phyloP scores from a whole-genome alignment of 139 green algal genomes.

The Pleodorina starrii region DNA sequence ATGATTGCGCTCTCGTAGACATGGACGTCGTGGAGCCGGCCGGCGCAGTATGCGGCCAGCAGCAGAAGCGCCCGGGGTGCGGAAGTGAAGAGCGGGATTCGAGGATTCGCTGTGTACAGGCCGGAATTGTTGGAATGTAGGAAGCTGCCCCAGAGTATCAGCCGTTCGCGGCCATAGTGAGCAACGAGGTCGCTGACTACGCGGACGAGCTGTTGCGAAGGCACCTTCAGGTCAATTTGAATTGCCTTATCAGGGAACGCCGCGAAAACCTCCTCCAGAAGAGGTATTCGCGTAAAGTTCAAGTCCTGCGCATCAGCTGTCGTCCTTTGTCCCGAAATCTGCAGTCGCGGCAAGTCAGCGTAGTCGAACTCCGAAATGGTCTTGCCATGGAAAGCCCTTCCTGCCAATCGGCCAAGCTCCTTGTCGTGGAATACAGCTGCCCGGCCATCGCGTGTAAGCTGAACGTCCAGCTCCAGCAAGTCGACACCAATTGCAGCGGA shows the following conservation, averaged over 20 bases:
- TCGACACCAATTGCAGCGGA: not conserved
- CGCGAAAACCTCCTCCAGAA: conserved; percentile 27
- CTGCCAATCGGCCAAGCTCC: conserved; percentile 13
- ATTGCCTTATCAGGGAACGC: not conserved
- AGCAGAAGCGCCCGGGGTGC: conserved; percentile 14
- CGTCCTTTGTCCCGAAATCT: not conserved
- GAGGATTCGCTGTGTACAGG: not conserved
- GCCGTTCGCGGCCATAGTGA: not conserved
- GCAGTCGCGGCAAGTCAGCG: not conserved
- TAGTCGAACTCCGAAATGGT: not conserved
- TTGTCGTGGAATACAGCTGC: conserved; percentile 37
- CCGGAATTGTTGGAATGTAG: not conserved
- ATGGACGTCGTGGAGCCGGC: not conserved
- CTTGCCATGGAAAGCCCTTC: not conserved
- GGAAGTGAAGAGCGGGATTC: conserved; percentile 10
- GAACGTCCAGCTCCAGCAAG: conserved; percentile 47
- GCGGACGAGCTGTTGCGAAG: not conserved
- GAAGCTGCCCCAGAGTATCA: conserved; percentile 45
- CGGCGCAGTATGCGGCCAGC: not conserved
- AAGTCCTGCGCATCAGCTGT: not conserved
- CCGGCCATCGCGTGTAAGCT: not conserved
- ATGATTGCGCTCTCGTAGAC: conserved; percentile 39
- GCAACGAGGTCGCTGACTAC: not conserved
- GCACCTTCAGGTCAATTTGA: conserved; percentile 42
- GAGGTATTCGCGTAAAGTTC: not conserved